Percentiles rank a stretch among this genome's conserved stretches.
Conservation (phyloP, 306 rosid species). For the Hippophae tibetana region DNA sequence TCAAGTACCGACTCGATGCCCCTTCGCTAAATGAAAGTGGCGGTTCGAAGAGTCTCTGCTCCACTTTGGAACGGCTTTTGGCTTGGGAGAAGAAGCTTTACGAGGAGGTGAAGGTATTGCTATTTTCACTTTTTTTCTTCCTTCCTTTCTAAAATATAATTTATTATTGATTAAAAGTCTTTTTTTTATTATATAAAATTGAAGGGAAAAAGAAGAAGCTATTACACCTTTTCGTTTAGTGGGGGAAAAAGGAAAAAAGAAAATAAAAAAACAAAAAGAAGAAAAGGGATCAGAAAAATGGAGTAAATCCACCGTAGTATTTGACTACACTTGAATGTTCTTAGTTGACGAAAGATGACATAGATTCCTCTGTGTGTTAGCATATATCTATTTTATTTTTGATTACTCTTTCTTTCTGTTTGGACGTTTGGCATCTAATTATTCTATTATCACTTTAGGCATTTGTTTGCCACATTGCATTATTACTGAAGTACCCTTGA, state of each 20-base stretch:
- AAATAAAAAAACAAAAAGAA: constrained; percentile 8
- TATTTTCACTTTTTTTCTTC: neutral
- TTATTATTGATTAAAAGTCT: too few relatives aligned
- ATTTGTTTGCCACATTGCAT: too few relatives aligned
- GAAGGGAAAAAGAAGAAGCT: too few relatives aligned
- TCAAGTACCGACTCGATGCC: constrained; percentile 71
- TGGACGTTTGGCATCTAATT: too few relatives aligned
- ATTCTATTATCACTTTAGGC: too few relatives aligned
- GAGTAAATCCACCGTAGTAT: constrained; percentile 40
- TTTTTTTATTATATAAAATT: neutral
- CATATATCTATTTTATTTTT: neutral
- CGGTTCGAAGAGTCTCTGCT: constrained; percentile 72
- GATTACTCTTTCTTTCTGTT: too few relatives aligned
- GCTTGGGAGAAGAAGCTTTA: constrained; percentile 99
- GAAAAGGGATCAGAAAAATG: constrained; percentile 10
- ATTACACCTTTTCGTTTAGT: constrained; percentile 11
- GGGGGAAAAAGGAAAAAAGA: constrained; percentile 11
- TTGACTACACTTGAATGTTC: constrained; percentile 25
- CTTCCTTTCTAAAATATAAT: neutral
- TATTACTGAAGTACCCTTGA: too few relatives aligned
- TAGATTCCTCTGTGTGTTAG: neutral
- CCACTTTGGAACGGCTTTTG: constrained; percentile 75
- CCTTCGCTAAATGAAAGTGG: constrained; percentile 48
- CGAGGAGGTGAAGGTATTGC: constrained; percentile 76
- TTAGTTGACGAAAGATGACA: constrained; percentile 26